These are phyloP conservation scores for Raphanus raphanistrum DNA, from an alignment of 345 rosid species.

Conservation along the genomic window DNA sequence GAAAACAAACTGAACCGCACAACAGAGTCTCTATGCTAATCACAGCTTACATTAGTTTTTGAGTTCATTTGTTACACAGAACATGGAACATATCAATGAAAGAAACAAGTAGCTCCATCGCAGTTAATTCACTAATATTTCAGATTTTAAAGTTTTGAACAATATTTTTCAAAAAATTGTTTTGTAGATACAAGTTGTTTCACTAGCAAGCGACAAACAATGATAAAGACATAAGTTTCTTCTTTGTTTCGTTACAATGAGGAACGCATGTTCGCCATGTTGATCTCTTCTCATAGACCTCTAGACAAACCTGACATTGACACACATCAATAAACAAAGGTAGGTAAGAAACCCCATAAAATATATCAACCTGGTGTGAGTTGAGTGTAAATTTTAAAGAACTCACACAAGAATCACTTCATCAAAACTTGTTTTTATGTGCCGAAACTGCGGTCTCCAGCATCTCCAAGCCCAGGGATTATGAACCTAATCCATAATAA, in stretches of 20 bases:
- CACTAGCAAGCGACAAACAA: neutral
- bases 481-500: constrained; percentile 54
- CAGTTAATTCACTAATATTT: neutral
- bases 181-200: neutral
- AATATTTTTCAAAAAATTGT: neutral
- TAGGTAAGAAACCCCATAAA: neutral
- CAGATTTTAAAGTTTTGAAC: neutral
- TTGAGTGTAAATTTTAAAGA: neutral
- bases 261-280: neutral
- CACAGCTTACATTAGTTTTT: neutral
- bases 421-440: constrained; percentile 39
- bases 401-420: constrained; percentile 7
- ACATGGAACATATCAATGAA: neutral
- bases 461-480: constrained; percentile 98
- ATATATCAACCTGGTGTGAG: neutral
- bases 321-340: neutral
- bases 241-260: neutral
- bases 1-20: neutral
- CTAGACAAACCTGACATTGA: constrained; percentile 2
- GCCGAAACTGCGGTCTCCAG: constrained; percentile 96
- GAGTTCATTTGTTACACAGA: neutral
- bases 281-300: neutral
- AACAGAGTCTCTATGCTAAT: too few species aligned
- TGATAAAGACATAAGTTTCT: neutral
- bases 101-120: neutral